Conservation (phyloP, 2,329 filamentous ascomycete species). For the Curvularia lunata region DNA sequence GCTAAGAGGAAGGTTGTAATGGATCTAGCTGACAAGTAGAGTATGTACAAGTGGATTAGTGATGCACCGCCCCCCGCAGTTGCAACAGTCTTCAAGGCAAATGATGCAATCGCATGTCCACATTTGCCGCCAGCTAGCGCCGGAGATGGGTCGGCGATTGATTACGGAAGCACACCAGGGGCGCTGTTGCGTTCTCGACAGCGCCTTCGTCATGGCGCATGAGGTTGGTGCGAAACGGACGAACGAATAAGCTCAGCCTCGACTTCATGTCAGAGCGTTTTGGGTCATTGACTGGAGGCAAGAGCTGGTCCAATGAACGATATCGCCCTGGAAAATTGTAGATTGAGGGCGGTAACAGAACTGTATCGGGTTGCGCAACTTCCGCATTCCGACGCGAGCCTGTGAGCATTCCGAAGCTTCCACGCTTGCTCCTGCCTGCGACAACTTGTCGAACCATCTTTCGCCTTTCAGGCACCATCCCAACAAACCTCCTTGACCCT, state of each 20-base stretch:
- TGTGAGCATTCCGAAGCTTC: conserved; percentile 22
- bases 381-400: conserved; percentile 26
- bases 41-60: conserved; percentile 33
- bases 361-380: conserved; percentile 18
- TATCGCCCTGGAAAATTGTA: neutral
- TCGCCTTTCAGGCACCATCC: conserved; percentile 7
- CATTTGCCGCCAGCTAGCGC: conserved; percentile 13
- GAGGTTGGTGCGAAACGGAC: conserved; percentile 11
- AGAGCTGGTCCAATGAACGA: neutral
- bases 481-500: conserved; percentile 2
- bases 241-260: conserved; percentile 1
- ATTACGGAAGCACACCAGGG: conserved; percentile 21
- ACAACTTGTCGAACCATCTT: conserved; percentile 12
- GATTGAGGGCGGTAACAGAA: neutral
- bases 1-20: conserved; percentile 1
- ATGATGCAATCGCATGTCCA: conserved; percentile 43
- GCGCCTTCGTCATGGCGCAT: conserved; percentile 12
- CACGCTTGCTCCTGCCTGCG: conserved; percentile 8
- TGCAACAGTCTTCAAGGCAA: conserved; percentile 16
- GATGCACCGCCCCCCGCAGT: conserved; percentile 38
- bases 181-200: neutral
- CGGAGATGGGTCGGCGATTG: conserved; percentile 15
- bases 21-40: conserved; percentile 2
- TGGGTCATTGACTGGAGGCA: neutral
- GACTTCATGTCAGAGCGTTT: neutral